phyloP scores from a whole-genome alignment of 805 yeast genomes.

The Yamadazyma scolyti region DNA sequence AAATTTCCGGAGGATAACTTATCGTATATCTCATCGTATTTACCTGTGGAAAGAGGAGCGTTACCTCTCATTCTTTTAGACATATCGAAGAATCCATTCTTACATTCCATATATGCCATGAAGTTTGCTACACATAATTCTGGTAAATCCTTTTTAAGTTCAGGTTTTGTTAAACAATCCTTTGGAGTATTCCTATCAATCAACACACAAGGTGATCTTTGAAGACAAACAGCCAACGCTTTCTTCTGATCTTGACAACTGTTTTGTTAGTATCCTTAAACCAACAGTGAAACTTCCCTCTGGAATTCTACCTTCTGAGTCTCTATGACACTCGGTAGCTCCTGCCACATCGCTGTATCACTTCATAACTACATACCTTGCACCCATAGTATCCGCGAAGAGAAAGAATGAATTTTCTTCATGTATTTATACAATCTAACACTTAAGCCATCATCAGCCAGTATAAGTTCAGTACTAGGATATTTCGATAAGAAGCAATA shows the following conservation, averaged over 20 bases:
- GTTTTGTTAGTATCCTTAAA: slow-evolving; percentile 1
- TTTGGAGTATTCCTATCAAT: slow-evolving; percentile 87
- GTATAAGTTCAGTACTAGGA: slow-evolving; percentile 59
- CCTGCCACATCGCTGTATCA: not conserved
- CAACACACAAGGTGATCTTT: slow-evolving; percentile 94
- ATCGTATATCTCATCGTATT: slow-evolving; percentile 82
- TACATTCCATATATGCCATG: slow-evolving; percentile 85
- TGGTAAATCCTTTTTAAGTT: slow-evolving; percentile 72
- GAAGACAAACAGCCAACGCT: slow-evolving; percentile 94
- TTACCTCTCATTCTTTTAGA: slow-evolving; percentile 88
- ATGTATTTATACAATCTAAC: slow-evolving; percentile 67
- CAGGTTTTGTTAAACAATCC: slow-evolving; percentile 80
- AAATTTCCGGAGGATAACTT: slow-evolving; percentile 77
- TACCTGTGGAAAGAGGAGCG: slow-evolving; percentile 90
- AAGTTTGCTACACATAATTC: slow-evolving; percentile 84
- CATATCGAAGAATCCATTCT: slow-evolving; percentile 88
- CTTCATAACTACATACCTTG: slow-evolving; percentile 11
- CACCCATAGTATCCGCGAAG: slow-evolving; percentile 10
- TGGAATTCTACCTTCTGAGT: too few species aligned
- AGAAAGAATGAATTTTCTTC: slow-evolving; percentile 7
- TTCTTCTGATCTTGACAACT: slow-evolving; percentile 93
- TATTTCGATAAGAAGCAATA: slow-evolving; percentile 63
- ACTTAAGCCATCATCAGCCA: slow-evolving; percentile 55
- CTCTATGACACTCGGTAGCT: too few species aligned
- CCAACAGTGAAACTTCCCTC: not conserved